A percentile compares a stretch with the other conserved stretches of the same genome.
phyloP scores from a whole-genome alignment of 2,329 filamentous ascomycete species.

The Diaporthe destruens region DNA sequence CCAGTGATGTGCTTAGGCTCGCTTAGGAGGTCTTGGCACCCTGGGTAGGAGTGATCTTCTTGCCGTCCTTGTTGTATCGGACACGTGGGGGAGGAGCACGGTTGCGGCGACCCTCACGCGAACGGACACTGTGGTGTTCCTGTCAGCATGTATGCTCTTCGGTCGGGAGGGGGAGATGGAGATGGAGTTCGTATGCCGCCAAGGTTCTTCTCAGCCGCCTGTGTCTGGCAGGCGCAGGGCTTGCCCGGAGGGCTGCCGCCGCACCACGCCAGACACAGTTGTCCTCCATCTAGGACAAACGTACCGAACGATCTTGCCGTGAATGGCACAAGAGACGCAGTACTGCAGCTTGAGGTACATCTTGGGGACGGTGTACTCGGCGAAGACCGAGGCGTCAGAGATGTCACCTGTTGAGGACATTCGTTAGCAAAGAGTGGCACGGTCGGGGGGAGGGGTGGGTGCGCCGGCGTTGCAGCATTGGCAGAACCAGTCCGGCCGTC shows the following conservation, averaged over 20 bases:
- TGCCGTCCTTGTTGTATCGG: conserved; percentile 99
- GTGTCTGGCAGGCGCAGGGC: conserved; percentile 46
- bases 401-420: conserved; percentile 84
- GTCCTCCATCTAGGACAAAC: conserved; percentile 72
- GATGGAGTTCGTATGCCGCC: conserved; percentile 46
- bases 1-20: conserved; percentile 8
- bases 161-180: conserved; percentile 43
- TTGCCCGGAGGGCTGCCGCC: conserved; percentile 36
- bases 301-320: conserved; percentile 99
- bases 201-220: conserved; percentile 62
- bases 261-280: conserved; percentile 57
- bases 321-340: conserved; percentile 99
- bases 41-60: conserved; percentile 96
- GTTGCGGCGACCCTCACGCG: conserved; percentile 96
- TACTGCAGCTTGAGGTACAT: conserved; percentile 99
- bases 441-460: background rate
- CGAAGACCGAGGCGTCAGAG: conserved; percentile 98
- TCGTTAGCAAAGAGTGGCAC: conserved; percentile 19
- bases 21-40: conserved; percentile 71
- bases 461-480: conserved; percentile 12
- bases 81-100: conserved; percentile 97
- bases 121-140: conserved; percentile 82
- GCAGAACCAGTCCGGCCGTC: background rate
- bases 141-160: conserved; percentile 56
- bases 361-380: conserved; percentile 99